Base-by-base conservation (phyloP, 352 stramenopile species). In the Plasmopara halstedii region DNA sequence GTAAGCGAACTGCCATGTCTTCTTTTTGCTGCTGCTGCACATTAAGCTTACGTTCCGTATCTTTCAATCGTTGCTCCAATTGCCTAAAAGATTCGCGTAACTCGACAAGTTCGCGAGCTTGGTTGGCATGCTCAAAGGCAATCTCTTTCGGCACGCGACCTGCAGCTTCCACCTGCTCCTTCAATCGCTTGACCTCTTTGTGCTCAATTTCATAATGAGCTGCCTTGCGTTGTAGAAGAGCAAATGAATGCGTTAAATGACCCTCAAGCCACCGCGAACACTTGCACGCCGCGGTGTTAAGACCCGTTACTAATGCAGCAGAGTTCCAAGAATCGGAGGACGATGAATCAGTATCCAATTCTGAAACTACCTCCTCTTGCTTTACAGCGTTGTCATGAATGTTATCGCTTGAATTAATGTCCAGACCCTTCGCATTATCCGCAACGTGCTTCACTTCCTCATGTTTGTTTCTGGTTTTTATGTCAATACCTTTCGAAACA, bases 201-300 rank as follows among this genome's bases (percentile, higher is more conserved):
- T 75, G 62, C 18, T 83, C 71, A 7, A 50, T 36, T 52, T 86
- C 74, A 33, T 68, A 77, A 17, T 45, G 56, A 13, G 57, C 58
- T 2, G 64, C 62, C 23, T 75, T 77, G 14, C 60, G 66, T 38
- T 80, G 71, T 14, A 79, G 62, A 20, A 41, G 53, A 4, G 63
- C 48, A 34, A 76, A 77, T 19, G 66, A 67, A n/a, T 76, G 56
- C 15, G 54, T 60, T 4, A 75, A 53, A 23, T 81, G 66, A 14
- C 68, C 53, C 17, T 83, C 58, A 27, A 88, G 53, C 76, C 76
- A 88, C 4, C 32, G 46, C 2, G 81, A 35, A 35, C 73, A 85
- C 41, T 73, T 84, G 17, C 48, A 56, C 19, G 70, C 77, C 18
- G 85, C 54, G 7, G 52, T 56, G 8, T 51, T 42, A 21, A 88